Conservation (phyloP, 2,329 filamentous ascomycete species). For the Cadophora sp. region DNA sequence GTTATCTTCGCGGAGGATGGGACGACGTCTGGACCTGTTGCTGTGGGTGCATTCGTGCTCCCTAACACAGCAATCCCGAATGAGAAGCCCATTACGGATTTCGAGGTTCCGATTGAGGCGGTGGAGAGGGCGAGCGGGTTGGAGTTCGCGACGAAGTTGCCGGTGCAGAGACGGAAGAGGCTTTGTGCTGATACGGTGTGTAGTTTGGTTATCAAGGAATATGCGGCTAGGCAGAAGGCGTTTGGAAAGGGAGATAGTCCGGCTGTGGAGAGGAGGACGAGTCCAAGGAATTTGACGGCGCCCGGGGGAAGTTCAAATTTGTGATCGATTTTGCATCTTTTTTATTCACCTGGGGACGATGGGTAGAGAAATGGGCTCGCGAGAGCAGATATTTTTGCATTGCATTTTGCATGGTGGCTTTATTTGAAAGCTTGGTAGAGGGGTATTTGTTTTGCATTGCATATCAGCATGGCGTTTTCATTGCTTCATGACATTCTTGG, state of each 20-base stretch:
- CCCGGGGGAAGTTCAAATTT: not conserved
- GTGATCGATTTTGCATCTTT: not conserved
- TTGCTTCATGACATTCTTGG: not conserved
- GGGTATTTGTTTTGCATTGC: slow-evolving; percentile 31
- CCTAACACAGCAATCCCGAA: slow-evolving; percentile 92
- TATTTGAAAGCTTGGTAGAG: slow-evolving; percentile 8
- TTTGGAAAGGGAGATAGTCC: slow-evolving; percentile 47
- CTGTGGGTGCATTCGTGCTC: slow-evolving; percentile 91
- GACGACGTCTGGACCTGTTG: slow-evolving; percentile 72
- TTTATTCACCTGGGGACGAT: not conserved
- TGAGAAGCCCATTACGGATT: slow-evolving; percentile 84
- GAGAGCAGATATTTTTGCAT: not conserved
- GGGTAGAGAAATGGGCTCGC: slow-evolving; percentile 1
- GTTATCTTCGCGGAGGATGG: slow-evolving; percentile 96
- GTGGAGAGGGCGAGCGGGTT: slow-evolving; percentile 91
- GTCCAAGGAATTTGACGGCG: slow-evolving; percentile 40
- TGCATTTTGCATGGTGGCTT: slow-evolving; percentile 23
- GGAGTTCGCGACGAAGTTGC: slow-evolving; percentile 86
- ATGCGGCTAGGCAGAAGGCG: slow-evolving; percentile 65
- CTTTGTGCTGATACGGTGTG: slow-evolving; percentile 89
- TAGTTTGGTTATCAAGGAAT: slow-evolving; percentile 84
- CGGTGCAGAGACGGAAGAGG: slow-evolving; percentile 73
- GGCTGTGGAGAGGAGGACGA: slow-evolving; percentile 39
- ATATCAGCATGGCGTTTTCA: slow-evolving; percentile 29
- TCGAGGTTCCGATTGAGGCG: slow-evolving; percentile 92